phyloP scores from a whole-genome alignment of 1,284 basidiomycete species.

The Apiotrichum akiyoshidainum region DNA sequence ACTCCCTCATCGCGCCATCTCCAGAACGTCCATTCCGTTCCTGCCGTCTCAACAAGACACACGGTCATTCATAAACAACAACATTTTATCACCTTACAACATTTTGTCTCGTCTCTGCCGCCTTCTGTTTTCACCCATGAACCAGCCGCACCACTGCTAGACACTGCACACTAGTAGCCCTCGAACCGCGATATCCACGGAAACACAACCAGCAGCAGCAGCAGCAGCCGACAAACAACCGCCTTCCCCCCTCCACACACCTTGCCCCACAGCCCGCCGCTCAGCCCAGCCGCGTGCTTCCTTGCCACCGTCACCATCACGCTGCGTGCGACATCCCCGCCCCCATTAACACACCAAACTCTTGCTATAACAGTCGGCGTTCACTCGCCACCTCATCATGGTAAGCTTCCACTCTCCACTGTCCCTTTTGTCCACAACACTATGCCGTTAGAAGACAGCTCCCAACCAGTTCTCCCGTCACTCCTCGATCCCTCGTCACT shows the following conservation, averaged over 20 bases:
- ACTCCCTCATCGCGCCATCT: too few species aligned
- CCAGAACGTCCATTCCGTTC: too few species aligned
- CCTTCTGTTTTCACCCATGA: too few species aligned
- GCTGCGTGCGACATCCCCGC: not conserved
- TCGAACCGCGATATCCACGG: not conserved
- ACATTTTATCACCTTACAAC: too few species aligned
- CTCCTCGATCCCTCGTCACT: too few species aligned
- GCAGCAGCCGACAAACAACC: not conserved
- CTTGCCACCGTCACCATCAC: not conserved
- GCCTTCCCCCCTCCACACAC: not conserved
- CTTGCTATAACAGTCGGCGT: not conserved
- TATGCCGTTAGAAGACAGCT: slow-evolving; percentile 1
- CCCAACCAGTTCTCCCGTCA: slow-evolving; percentile 4
- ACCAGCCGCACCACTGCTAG: not conserved
- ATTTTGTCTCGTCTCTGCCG: too few species aligned
- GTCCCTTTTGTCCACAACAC: too few species aligned
- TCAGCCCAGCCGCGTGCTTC: not conserved
- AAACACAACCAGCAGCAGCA: not conserved
- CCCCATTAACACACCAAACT: not conserved
- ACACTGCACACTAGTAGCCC: not conserved
- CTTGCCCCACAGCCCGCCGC: not conserved
- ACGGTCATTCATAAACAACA: too few species aligned
- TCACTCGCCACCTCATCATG: not conserved
- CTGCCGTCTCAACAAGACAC: too few species aligned
- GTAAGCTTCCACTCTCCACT: not conserved